Percentiles rank a stretch among this genome's conserved stretches.
phyloP scores from a whole-genome alignment of 768 basidiomycete genomes.

The Jaapia argillacea region DNA sequence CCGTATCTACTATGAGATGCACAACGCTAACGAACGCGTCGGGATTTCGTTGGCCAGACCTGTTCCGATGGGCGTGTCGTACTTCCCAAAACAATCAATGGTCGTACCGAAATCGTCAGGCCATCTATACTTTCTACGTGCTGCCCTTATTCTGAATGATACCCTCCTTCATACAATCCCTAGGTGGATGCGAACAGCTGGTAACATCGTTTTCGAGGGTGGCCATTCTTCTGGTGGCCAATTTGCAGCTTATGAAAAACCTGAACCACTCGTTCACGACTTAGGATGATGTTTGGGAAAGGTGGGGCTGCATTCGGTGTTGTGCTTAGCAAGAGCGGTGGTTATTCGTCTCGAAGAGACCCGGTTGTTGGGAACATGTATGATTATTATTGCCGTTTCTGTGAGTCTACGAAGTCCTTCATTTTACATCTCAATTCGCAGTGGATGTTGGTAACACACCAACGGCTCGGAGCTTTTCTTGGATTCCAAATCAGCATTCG shows the following conservation, averaged over 20 bases:
- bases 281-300: conserved; percentile 8
- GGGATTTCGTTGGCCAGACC: conserved; percentile 2
- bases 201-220: conserved; percentile 15
- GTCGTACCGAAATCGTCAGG: conserved; percentile 28
- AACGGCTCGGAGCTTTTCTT: no score
- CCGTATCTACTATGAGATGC: conserved; percentile 49
- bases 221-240: conserved; percentile 17
- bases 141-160: background rate
- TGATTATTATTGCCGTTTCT: no score
- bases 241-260: conserved; percentile 18
- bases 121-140: background rate
- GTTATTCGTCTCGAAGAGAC: conserved; percentile 2
- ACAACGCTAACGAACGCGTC: background rate
- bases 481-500: no score
- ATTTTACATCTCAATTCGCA: no score
- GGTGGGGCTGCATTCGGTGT: conserved; percentile 8
- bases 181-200: conserved; percentile 14
- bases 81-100: conserved; percentile 39
- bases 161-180: background rate
- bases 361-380: no score
- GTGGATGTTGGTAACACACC: no score
- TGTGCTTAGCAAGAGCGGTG: conserved; percentile 3
- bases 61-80: conserved; percentile 39
- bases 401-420: no score
- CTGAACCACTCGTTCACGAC: conserved; percentile 14